These are phyloP conservation scores for Periconia digitata DNA, from an alignment of 2,329 filamentous ascomycete genomes.

Conservation along the genomic window DNA sequence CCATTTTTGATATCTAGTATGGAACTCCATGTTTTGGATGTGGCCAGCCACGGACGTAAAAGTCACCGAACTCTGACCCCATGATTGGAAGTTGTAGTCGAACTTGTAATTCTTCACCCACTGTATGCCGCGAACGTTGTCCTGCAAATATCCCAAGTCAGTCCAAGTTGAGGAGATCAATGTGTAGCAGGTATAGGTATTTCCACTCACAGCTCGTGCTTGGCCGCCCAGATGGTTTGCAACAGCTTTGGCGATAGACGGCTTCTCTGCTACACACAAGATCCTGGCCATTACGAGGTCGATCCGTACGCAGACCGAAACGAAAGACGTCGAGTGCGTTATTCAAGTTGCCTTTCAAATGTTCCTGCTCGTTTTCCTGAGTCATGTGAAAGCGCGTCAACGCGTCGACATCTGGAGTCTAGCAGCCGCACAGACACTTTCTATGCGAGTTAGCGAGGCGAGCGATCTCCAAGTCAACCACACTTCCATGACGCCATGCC, in stretches of 20 bases:
- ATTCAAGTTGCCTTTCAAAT: too few relatives aligned
- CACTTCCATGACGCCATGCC: constrained; percentile 20
- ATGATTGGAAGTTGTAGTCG: constrained; percentile 81
- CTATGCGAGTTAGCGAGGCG: constrained; percentile 1
- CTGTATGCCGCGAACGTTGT: constrained; percentile 64
- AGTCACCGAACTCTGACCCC: constrained; percentile 80
- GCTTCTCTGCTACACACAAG: constrained; percentile 82
- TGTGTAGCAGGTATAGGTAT: background rate
- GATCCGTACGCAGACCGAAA: too few relatives aligned
- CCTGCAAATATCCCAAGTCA: constrained; percentile 49
- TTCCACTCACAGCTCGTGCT: constrained; percentile 61
- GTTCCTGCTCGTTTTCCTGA: too few relatives aligned
- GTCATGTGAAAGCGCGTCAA: constrained; percentile 43
- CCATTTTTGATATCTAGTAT: constrained; percentile 75
- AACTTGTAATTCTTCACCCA: constrained; percentile 97
- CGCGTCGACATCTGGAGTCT: constrained; percentile 22
- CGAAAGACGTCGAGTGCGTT: too few relatives aligned
- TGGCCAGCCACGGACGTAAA: constrained; percentile 96
- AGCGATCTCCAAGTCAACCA: constrained; percentile 1
- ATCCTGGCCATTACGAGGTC: constrained; percentile 53
- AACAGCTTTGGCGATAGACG: constrained; percentile 93
- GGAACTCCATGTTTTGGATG: constrained; percentile 79
- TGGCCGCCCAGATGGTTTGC: constrained; percentile 86
- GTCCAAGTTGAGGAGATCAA: background rate
- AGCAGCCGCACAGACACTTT: constrained; percentile 12